A percentile compares a stretch with the other conserved stretches of the same genome.
Conservation (phyloP, 345 rosid species). For the Geranium rotundifolium region DNA sequence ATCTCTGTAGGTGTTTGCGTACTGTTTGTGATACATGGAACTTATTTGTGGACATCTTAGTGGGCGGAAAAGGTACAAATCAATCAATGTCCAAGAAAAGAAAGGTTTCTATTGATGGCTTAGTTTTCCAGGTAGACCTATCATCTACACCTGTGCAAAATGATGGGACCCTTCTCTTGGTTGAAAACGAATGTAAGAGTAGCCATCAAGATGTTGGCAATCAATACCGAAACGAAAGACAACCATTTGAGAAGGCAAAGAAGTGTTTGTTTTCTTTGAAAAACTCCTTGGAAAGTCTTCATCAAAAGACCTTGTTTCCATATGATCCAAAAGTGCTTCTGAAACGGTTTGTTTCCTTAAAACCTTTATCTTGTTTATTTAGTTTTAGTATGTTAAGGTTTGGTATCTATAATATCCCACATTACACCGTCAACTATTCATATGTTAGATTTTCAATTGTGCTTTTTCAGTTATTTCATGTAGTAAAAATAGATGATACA, state of each 20-base stretch:
- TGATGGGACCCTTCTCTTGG: conserved; percentile 1
- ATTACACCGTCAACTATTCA: neutral
- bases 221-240: conserved; percentile 9
- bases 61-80: conserved; percentile 14
- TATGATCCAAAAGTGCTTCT: conserved; percentile 73
- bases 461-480: neutral
- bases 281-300: conserved; percentile 49
- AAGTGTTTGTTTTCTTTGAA: conserved; percentile 70
- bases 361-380: neutral
- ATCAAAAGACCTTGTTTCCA: conserved; percentile 56
- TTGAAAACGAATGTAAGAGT: conserved; percentile 11
- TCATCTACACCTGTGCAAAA: conserved; percentile 7
- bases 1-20: conserved; percentile 46
- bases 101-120: conserved; percentile 20
- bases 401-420: neutral
- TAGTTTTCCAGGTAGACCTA: conserved; percentile 11
- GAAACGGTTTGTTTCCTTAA: conserved; percentile 38
- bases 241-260: conserved; percentile 40
- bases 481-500: conserved; percentile 1
- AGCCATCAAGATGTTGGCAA: conserved; percentile 8
- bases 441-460: neutral
- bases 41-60: conserved; percentile 34
- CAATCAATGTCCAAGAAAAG: conserved; percentile 39
- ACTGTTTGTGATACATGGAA: conserved; percentile 46
- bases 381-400: conserved; percentile 1